These are phyloP conservation scores for Chalciporus chontae DNA, from an alignment of 768 basidiomycete genomes.

Conservation along the genomic window DNA sequence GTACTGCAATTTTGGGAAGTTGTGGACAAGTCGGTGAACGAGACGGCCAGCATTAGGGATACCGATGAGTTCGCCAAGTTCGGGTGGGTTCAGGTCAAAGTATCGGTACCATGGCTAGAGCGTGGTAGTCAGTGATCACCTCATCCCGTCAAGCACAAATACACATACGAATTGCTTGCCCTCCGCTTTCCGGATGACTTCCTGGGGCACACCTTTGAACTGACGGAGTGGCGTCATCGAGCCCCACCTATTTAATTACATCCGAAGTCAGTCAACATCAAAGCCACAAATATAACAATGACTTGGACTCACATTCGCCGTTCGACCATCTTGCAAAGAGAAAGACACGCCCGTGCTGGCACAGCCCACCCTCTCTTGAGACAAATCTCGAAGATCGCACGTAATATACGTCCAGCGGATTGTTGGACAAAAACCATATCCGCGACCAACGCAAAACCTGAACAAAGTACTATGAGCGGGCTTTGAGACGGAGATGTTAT, in stretches of 20 bases:
- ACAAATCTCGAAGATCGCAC: conserved; percentile 97
- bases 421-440: conserved; percentile 98
- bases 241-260: conserved; percentile 47
- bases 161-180: conserved; percentile 90
- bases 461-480: not conserved
- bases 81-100: conserved; percentile 87
- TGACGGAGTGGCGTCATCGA: conserved; percentile 97
- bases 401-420: conserved; percentile 94
- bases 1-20: conserved; percentile 91
- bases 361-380: conserved; percentile 97
- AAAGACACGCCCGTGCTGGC: conserved; percentile 86
- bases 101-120: conserved; percentile 91
- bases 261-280: too few relatives aligned
- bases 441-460: conserved; percentile 79
- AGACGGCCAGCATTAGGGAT: conserved; percentile 90
- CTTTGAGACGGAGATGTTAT: too few relatives aligned
- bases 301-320: conserved; percentile 51
- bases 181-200: conserved; percentile 87
- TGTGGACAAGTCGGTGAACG: conserved; percentile 91
- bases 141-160: not conserved
- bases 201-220: conserved; percentile 85
- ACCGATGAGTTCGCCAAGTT: conserved; percentile 93
- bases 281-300: too few relatives aligned
- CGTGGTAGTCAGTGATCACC: not conserved
- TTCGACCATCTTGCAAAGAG: conserved; percentile 96